Evolutionary conservation across 176 grass and related monocot species (phyloP), one percentile per base, ranked within the genome.

Genomic region (Rhipidocladum racemiflorum): DNA sequence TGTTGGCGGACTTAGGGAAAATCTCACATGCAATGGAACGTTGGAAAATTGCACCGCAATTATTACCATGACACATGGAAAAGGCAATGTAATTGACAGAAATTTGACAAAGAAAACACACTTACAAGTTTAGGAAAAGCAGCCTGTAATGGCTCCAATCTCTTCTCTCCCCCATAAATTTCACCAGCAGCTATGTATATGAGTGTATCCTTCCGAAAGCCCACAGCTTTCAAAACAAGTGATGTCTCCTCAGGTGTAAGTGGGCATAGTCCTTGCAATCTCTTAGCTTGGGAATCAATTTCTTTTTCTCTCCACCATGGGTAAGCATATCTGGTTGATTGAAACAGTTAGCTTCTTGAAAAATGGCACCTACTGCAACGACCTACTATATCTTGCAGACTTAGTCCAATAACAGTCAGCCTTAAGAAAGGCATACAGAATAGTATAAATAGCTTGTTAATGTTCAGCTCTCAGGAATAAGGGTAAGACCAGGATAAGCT

Each of bases 231-330:
- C 55, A 97, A 84, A 82, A 97, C 72, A 75, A 94, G 46, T 40
- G 88, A 87, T 42, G 86, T 84, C 84, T 97, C 95, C 81, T 97
- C 88, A 56, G 92, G 95, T 69, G 88, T 97, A 81, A 94, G 92
- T 77, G 95, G 95, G 77, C 95, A 97, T 72, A 92, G 88, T 24
- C 95, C 92, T 88, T 97, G 90, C 20, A 85, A 80, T 72, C 95
- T 92, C 84, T 94, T 97, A 57, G 86, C 70, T 84, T 89, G 75
- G 0, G 92, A 94, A 81, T 97, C 75, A 48, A 94, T 94, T 90
- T 93, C 90, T 69, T 97, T 97, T 54, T 97, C 95, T 91, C 95
- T 92, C 95, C 95, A 97, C 92, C 95, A 97, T 69, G 92, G 95
- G 91, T 94, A 97, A 25, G 92, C 92, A 82, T 94, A 94, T 81